phyloP scores from a whole-genome alignment of 2,329 filamentous ascomycete species.

The Arachnopeziza araneosa region DNA sequence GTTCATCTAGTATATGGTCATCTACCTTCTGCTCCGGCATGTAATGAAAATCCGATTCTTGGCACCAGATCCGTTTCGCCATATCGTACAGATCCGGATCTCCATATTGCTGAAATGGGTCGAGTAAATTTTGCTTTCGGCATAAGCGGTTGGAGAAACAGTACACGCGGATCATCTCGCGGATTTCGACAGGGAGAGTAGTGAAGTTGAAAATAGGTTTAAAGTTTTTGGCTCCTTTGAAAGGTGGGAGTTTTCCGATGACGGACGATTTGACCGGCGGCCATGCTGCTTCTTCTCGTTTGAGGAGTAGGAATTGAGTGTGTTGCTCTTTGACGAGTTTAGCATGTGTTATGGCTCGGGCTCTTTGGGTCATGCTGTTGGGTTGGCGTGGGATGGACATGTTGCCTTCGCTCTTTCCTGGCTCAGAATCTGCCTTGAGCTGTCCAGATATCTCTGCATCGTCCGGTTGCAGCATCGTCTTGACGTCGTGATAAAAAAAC shows the following conservation, averaged over 20 bases:
- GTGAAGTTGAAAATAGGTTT: not conserved
- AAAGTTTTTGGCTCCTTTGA: not conserved
- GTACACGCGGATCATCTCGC: not conserved
- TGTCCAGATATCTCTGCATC: not conserved
- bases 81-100: not conserved
- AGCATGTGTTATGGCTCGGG: not conserved
- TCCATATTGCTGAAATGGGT: not conserved
- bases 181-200: not conserved
- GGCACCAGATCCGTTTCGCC: not conserved
- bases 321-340: not conserved
- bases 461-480: not conserved
- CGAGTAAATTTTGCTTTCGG: not conserved
- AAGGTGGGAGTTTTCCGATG: not conserved
- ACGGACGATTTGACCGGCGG: not conserved
- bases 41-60: not conserved
- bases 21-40: not conserved
- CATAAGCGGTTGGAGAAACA: not conserved
- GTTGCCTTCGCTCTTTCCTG: not conserved
- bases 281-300: not conserved
- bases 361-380: not conserved
- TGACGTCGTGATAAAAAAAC: not conserved
- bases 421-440: not conserved
- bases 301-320: no score
- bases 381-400: not conserved
- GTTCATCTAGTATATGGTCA: not conserved